Evolutionary conservation across 2,329 filamentous ascomycete genomes (phyloP).

Genomic region (Phialophora expanda): DNA sequence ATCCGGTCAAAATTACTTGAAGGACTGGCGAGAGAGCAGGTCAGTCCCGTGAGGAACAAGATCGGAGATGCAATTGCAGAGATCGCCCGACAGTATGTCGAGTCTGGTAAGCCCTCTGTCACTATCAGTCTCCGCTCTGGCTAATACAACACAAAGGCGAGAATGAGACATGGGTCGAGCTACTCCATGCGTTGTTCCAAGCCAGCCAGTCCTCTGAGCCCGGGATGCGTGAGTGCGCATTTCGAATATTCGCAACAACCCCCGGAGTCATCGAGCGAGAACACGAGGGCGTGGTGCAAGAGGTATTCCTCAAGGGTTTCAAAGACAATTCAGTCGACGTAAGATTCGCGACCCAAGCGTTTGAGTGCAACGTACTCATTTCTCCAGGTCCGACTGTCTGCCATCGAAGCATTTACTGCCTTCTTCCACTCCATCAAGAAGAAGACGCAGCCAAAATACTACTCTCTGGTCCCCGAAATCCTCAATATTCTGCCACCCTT

Average conservation of each 20-base stretch:
- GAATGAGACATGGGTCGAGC: constrained; percentile 88
- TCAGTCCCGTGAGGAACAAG: constrained; percentile 83
- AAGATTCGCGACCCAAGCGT: constrained; percentile 27
- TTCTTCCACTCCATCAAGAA: constrained; percentile 93
- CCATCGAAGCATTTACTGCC: constrained; percentile 94
- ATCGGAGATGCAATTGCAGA: constrained; percentile 97
- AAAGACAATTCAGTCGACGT: constrained; percentile 80
- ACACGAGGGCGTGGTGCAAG: constrained; percentile 86
- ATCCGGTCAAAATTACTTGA: constrained; percentile 86
- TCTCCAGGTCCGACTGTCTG: constrained; percentile 79
- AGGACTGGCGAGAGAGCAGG: constrained; percentile 73
- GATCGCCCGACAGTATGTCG: constrained; percentile 90
- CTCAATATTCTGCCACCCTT: constrained; percentile 93
- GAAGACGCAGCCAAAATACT: constrained; percentile 88
- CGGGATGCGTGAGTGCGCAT: constrained; percentile 87
- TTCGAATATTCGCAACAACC: constrained; percentile 92
- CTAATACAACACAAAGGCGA: constrained; percentile 35
- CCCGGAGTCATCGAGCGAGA: constrained; percentile 95
- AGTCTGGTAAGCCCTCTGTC: constrained; percentile 69
- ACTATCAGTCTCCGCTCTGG: constrained; percentile 10
- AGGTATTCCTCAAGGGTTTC: constrained; percentile 89
- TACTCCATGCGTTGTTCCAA: constrained; percentile 83
- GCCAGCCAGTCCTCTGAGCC: constrained; percentile 84
- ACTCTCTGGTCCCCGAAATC: constrained; percentile 82
- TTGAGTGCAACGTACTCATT: constrained; percentile 21